Percentiles rank a stretch among this genome's conserved stretches.
phyloP scores from a whole-genome alignment of 140 eudicot species.

The Cichorium intybus region DNA sequence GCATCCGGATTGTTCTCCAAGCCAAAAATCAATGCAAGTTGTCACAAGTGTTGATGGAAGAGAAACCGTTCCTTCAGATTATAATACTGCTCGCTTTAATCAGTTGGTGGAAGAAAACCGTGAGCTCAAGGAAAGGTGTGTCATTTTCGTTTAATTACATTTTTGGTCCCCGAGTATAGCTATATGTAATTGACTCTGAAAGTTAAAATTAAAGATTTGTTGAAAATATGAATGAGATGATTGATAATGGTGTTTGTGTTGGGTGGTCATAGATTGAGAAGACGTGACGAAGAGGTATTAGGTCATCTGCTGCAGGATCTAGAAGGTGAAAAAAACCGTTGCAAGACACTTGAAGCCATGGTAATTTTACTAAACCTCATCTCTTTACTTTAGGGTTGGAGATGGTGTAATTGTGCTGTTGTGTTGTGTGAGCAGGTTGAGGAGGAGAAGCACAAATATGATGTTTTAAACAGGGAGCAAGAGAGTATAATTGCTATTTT shows the following conservation, averaged over 20 bases:
- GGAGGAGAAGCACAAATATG: constrained; percentile 38
- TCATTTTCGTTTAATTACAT: background rate
- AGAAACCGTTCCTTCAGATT: constrained; percentile 22
- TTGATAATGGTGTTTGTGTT: background rate
- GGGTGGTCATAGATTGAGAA: constrained; percentile 43
- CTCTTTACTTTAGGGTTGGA: too few relatives aligned
- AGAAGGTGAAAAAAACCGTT: constrained; percentile 43
- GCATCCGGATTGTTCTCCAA: constrained; percentile 21
- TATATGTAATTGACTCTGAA: too few relatives aligned
- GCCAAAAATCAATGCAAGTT: constrained; percentile 30
- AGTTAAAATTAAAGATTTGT: too few relatives aligned
- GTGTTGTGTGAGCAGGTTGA: constrained; percentile 39
- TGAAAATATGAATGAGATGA: too few relatives aligned
- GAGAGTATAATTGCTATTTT: constrained; percentile 59
- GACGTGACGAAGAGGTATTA: constrained; percentile 57
- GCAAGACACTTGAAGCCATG: constrained; percentile 63
- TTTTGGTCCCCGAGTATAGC: too few relatives aligned
- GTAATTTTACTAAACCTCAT: constrained; percentile 26
- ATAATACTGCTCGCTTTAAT: constrained; percentile 6
- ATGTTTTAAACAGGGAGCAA: constrained; percentile 62
- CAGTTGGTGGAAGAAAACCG: constrained; percentile 61
- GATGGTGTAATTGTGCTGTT: background rate
- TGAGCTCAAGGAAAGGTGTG: constrained; percentile 63
- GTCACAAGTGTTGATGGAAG: constrained; percentile 21
- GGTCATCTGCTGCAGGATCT: constrained; percentile 59